A percentile compares a stretch with the other conserved stretches of the same genome.
Conservation (phyloP, 345 rosid genomes). For the Salix suchowensis region DNA sequence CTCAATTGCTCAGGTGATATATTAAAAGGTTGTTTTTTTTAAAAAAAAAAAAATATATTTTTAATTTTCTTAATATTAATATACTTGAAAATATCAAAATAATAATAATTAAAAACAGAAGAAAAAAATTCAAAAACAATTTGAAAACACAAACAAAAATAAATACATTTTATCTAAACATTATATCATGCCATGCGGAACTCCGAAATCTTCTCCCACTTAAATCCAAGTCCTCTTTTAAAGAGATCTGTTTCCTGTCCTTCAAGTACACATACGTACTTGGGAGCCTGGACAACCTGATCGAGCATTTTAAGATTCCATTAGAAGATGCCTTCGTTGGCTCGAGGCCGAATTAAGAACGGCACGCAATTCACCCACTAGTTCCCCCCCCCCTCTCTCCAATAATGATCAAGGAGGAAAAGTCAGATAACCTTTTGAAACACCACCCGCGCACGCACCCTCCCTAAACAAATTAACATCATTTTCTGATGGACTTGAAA, state of each 20-base stretch:
- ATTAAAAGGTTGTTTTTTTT: no score
- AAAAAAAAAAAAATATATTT: no score
- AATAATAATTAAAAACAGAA: no score
- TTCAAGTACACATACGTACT: neutral
- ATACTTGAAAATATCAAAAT: no score
- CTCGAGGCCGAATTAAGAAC: neutral
- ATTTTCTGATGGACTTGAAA: constrained; percentile 14
- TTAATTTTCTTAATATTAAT: no score
- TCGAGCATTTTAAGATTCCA: neutral
- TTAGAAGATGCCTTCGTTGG: neutral
- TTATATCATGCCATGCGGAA: no score
- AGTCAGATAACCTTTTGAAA: constrained; percentile 34
- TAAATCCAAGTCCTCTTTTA: neutral
- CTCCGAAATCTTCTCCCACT: neutral
- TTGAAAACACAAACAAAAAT: no score
- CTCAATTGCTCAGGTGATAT: no score
- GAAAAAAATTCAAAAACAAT: no score
- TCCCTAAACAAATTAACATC: neutral
- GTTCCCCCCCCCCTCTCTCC: neutral
- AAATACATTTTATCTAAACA: no score
- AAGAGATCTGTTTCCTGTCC: neutral
- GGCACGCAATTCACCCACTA: neutral
- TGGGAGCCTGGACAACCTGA: no score
- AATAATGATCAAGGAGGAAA: constrained; percentile 21
- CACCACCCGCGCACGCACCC: constrained; percentile 11